Evolutionary conservation across 2,329 filamentous ascomycete species (phyloP).

Genomic region (Beauveria australis): DNA sequence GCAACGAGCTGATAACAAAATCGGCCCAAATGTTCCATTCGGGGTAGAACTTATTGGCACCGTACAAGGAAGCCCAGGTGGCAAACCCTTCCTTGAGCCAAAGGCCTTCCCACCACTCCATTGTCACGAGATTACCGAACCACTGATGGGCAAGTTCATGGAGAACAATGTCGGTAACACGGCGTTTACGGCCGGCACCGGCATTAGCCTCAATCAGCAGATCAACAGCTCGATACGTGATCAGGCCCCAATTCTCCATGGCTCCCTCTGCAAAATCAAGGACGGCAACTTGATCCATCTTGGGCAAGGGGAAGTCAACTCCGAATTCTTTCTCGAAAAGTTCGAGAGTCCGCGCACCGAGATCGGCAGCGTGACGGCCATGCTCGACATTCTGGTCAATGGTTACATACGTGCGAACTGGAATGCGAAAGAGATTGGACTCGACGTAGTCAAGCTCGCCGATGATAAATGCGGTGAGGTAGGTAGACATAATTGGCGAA

Average conservation of each 20-base stretch:
- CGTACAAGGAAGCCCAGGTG: slow-evolving; percentile 48
- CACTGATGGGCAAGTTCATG: slow-evolving; percentile 96
- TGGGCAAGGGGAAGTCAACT: slow-evolving; percentile 53
- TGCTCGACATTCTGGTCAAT: slow-evolving; percentile 84
- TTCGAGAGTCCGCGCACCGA: slow-evolving; percentile 79
- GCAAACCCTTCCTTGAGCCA: slow-evolving; percentile 96
- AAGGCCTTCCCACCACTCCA: slow-evolving; percentile 97
- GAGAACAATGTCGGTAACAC: slow-evolving; percentile 90
- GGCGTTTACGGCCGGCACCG: slow-evolving; percentile 84
- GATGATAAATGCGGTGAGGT: slow-evolving; percentile 87
- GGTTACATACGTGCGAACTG: slow-evolving; percentile 85
- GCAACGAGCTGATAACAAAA: slow-evolving; percentile 87
- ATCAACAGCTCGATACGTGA: slow-evolving; percentile 83
- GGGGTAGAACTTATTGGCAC: slow-evolving; percentile 89
- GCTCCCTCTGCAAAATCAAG: slow-evolving; percentile 92
- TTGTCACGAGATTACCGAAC: slow-evolving; percentile 96
- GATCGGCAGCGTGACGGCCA: slow-evolving; percentile 80
- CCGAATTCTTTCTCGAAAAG: slow-evolving; percentile 97
- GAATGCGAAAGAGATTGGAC: slow-evolving; percentile 82
- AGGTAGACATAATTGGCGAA: slow-evolving; percentile 91
- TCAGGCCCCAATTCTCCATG: slow-evolving; percentile 97
- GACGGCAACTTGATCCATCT: slow-evolving; percentile 70
- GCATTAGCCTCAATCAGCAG: slow-evolving; percentile 83
- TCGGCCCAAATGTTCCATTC: slow-evolving; percentile 98
- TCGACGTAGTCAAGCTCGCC: slow-evolving; percentile 92